These are phyloP conservation scores for Curvularia sp. DNA, from an alignment of 2,329 filamentous ascomycete species.

Conservation along the genomic window DNA sequence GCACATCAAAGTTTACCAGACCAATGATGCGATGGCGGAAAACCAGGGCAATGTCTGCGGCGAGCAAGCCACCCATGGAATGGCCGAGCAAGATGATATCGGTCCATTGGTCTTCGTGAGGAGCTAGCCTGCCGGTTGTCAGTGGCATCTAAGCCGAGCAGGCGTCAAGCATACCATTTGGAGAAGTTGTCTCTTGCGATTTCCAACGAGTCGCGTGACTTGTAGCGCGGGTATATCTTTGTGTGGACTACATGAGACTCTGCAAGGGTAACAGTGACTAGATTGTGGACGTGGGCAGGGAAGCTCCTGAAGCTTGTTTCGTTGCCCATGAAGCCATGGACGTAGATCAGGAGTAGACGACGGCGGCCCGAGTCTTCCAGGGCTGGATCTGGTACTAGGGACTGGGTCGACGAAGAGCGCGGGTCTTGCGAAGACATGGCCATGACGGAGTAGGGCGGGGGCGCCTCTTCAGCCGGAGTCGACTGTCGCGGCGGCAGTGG, in stretches of 20 bases:
- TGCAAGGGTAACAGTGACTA: slow-evolving; percentile 69
- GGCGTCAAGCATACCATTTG: slow-evolving; percentile 61
- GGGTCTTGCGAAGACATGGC: slow-evolving; percentile 50
- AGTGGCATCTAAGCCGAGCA: slow-evolving; percentile 3
- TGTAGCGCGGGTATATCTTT: slow-evolving; percentile 83
- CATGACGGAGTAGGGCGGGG: slow-evolving; percentile 29
- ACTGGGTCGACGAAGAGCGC: slow-evolving; percentile 56
- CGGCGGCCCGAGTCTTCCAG: slow-evolving; percentile 49
- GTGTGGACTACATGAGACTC: slow-evolving; percentile 83
- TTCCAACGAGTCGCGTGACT: slow-evolving; percentile 73
- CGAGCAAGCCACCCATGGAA: slow-evolving; percentile 86
- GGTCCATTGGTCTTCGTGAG: slow-evolving; percentile 74
- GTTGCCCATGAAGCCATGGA: slow-evolving; percentile 90
- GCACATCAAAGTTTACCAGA: slow-evolving; percentile 81
- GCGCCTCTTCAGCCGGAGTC: slow-evolving; percentile 17
- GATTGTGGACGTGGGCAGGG: slow-evolving; percentile 82
- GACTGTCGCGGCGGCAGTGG: slow-evolving; percentile 43
- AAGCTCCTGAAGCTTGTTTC: slow-evolving; percentile 88
- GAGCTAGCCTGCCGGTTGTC: slow-evolving; percentile 65
- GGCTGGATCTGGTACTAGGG: slow-evolving; percentile 50
- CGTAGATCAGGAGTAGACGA: slow-evolving; percentile 77
- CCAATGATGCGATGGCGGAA: slow-evolving; percentile 81
- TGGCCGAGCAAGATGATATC: slow-evolving; percentile 87
- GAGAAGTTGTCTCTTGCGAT: slow-evolving; percentile 84
- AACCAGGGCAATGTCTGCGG: slow-evolving; percentile 78